Percentiles rank a stretch among this genome's conserved stretches.
Conservation (phyloP, 768 basidiomycete genomes). For the Boletus sensibilis region DNA sequence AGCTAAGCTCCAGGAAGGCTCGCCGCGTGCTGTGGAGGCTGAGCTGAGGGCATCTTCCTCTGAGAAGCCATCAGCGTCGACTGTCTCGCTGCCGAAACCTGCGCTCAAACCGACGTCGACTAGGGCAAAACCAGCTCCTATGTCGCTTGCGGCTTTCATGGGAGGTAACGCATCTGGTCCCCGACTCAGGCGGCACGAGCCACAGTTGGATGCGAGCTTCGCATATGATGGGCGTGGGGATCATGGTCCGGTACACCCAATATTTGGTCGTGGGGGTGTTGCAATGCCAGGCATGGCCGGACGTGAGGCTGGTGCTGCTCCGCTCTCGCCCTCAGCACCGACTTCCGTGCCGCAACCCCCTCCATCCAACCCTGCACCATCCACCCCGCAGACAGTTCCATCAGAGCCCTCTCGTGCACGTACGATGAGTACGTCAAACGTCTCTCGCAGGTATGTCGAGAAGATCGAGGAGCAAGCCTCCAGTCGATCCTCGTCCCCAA, state of each 20-base stretch:
- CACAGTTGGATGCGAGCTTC: conserved; percentile 66
- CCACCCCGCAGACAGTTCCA: conserved; percentile 4
- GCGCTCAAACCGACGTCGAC: conserved; percentile 10
- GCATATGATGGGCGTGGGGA: conserved; percentile 62
- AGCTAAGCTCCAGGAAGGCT: conserved; percentile 26
- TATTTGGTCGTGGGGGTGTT: conserved; percentile 72
- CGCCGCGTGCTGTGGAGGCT: conserved; percentile 4
- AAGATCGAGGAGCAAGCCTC: conserved; percentile 38
- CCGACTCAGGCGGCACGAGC: conserved; percentile 66
- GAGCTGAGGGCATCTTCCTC: conserved; percentile 9
- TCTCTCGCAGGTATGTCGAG: conserved; percentile 36
- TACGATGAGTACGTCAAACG: conserved; percentile 36
- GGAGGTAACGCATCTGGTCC: conserved; percentile 77
- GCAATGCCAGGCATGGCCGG: conserved; percentile 72
- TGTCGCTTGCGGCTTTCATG: conserved; percentile 80
- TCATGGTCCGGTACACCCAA: conserved; percentile 60
- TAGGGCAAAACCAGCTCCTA: conserved; percentile 41
- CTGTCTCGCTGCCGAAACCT: conserved; percentile 10
- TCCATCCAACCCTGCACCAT: background rate
- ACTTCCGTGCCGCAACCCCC: conserved; percentile 2
- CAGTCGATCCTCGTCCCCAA: conserved; percentile 34
- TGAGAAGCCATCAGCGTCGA: conserved; percentile 6
- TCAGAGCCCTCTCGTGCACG: conserved; percentile 27
- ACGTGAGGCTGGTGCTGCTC: conserved; percentile 9
- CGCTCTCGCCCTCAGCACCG: conserved; percentile 7